Conservation (phyloP, 2,329 filamentous ascomycete species). For the Trichophyton equinum region DNA sequence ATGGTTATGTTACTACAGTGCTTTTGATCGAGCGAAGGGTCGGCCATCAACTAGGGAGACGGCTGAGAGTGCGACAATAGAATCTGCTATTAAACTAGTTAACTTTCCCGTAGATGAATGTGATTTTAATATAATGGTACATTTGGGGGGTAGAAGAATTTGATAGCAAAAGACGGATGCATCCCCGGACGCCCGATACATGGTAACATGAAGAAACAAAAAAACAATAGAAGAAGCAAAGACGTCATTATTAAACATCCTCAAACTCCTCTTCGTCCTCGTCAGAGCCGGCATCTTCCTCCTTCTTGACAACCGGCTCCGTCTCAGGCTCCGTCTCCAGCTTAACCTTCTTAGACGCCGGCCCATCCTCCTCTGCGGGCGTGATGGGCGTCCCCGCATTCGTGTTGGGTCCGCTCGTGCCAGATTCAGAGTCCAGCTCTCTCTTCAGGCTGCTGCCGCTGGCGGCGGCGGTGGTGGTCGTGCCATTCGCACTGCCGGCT, state of each 20-base stretch:
- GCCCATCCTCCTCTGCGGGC: conserved; percentile 28
- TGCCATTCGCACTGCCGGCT: conserved; percentile 6
- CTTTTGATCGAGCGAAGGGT: too few relatives aligned
- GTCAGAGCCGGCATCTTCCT: conserved; percentile 22
- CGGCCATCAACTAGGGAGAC: neutral
- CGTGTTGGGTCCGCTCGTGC: conserved; percentile 28
- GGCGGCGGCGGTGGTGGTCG: too few relatives aligned
- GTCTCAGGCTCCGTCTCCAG: conserved; percentile 17
- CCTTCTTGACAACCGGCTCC: conserved; percentile 25
- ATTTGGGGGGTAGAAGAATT: neutral
- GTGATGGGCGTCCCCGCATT: conserved; percentile 26
- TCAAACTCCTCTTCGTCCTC: conserved; percentile 37
- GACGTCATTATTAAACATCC: conserved; percentile 22
- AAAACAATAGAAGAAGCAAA: neutral
- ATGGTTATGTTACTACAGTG: too few relatives aligned
- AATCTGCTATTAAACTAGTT: neutral
- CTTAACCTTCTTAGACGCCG: conserved; percentile 36
- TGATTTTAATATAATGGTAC: neutral
- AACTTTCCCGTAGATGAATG: neutral
- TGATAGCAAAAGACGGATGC: neutral
- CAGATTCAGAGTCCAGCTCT: conserved; percentile 28
- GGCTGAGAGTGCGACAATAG: neutral
- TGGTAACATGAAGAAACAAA: neutral
- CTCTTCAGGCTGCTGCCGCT: conserved; percentile 23
- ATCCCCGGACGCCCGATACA: neutral